A percentile compares a stretch with the other conserved stretches of the same genome.
phyloP scores from a whole-genome alignment of 257 asterid genomes.

The Apocynum venetum region DNA sequence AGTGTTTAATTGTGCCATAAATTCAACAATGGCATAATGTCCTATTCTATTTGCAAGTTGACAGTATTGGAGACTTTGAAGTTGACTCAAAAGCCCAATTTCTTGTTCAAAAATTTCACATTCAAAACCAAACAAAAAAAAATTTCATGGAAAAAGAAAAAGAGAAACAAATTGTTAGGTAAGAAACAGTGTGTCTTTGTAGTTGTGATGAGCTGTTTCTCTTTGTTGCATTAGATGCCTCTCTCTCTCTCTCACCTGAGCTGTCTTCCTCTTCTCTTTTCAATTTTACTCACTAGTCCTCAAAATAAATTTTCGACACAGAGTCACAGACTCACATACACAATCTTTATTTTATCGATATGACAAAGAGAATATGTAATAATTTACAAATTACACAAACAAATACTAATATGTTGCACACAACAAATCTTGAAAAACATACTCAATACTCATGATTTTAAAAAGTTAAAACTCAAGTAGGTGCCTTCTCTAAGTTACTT shows the following conservation, averaged over 20 bases:
- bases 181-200: not conserved
- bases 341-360: too few species aligned
- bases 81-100: not conserved
- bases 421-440: too few species aligned
- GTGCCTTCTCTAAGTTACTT: too few species aligned
- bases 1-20: not conserved
- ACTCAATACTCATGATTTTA: too few species aligned
- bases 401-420: too few species aligned
- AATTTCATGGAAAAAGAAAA: not conserved
- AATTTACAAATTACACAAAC: too few species aligned
- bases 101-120: too few species aligned
- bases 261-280: not conserved
- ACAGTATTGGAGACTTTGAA: too few species aligned
- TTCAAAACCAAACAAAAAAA: not conserved
- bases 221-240: conserved; percentile 1
- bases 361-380: too few species aligned
- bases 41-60: not conserved
- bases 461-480: too few species aligned
- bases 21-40: not conserved
- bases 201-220: conserved; percentile 15
- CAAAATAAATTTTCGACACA: not conserved
- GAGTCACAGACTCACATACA: not conserved
- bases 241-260: not conserved
- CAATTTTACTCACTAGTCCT: not conserved
- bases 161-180: conserved; percentile 1